Percentiles rank a stretch among this genome's conserved stretches.
Conservation (phyloP, 306 rosid genomes). For the Medicago lupulina region DNA sequence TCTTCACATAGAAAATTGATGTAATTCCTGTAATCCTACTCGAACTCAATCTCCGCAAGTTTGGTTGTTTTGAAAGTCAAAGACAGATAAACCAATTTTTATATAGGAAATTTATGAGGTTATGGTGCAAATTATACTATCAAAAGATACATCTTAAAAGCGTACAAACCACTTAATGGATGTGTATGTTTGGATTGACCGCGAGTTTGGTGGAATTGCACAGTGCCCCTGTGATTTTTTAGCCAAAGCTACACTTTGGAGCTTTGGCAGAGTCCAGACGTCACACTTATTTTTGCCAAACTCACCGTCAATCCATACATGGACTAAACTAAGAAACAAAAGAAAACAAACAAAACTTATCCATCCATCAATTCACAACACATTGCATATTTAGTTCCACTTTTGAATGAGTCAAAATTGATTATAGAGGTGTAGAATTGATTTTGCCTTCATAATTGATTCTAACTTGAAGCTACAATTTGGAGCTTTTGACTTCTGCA, state of each 20-base stretch:
- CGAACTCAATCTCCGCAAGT: not conserved
- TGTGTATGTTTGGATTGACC: not conserved
- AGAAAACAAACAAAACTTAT: not conserved
- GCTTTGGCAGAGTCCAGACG: not conserved
- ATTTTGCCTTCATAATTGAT: too few species aligned
- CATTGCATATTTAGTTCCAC: too few species aligned
- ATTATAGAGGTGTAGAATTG: too few species aligned
- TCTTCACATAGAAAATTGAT: not conserved
- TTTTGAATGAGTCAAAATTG: too few species aligned
- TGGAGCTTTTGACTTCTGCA: too few species aligned
- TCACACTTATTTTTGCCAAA: not conserved
- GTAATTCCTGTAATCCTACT: not conserved
- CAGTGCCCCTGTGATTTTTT: not conserved
- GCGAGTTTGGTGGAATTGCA: not conserved
- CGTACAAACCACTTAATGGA: not conserved
- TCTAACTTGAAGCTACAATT: too few species aligned
- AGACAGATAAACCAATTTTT: not conserved
- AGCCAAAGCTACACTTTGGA: not conserved
- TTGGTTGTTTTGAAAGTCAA: slow-evolving; percentile 4
- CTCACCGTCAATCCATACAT: not conserved
- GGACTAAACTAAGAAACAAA: not conserved
- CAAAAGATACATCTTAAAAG: not conserved
- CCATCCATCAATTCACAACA: not conserved
- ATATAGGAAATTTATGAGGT: slow-evolving; percentile 5
- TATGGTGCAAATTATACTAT: not conserved